Base-by-base conservation (phyloP, 2,329 filamentous ascomycete species). In the Fusarium liriodendri region DNA sequence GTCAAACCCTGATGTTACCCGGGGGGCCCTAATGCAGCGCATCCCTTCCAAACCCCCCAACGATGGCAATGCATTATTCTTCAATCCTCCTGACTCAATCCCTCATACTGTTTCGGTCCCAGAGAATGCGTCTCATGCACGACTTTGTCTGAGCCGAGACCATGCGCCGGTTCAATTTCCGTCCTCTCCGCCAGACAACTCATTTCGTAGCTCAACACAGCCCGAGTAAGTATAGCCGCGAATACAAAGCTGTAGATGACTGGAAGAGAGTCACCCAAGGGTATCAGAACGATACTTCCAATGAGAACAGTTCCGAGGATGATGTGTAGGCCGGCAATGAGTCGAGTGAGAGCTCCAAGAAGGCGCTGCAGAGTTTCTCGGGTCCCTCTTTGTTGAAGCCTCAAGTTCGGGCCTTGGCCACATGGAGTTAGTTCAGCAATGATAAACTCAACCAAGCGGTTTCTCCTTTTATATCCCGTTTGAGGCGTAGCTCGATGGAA, bases 191-290 rank as follows among this genome's bases (percentile, higher is more conserved):
- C 65, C 38, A 70, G 57, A 11, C 68, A 61, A 40, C 62, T 64
- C 5, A 70, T 22, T 40, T 70, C 68, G 22, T 58, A 70, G 33
- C 16, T 60, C 37, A 70, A 42, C 9, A 70, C 65, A 32, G 22
- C 61, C 33, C 68, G 57, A 47, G 69, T 69, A 22, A 61, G 25
- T 42, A 66, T n/a, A 60, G 62, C 66, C 4, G 66, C 61, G 18
- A 66, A 65, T 6, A 71, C 62, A 66, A 69, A 71, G 7, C n/a
- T 62, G 35, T 71, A 71, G n/a, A 71, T 71, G 13, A 71, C 40
- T 22, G 62, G 69, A 22, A 71, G 42, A 38, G 52, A 71, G 62
- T 71, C 69, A 10, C 60, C 69, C 40, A 71, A 25, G n/a, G 66
- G 65, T 33, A 71, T 65, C 25, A 69, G 58, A 33, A 69, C 50